Conservation (phyloP, 805 yeast species). For the Isabelozyma gotoi region DNA sequence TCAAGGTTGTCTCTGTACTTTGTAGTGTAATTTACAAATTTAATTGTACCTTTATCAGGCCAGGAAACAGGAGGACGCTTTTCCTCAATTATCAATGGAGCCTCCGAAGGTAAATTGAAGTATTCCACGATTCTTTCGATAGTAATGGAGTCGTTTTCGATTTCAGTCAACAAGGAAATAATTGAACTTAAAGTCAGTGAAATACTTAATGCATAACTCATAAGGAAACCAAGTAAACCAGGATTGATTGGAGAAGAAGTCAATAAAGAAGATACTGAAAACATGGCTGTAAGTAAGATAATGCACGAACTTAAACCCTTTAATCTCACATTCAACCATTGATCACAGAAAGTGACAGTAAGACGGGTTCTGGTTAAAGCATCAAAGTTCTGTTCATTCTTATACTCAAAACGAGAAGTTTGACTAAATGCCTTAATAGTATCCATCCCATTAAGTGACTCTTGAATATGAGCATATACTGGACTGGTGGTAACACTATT, state of each 20-base stretch:
- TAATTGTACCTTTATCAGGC: constrained; percentile 23
- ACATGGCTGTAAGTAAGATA: constrained; percentile 15
- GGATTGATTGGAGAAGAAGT: constrained; percentile 18
- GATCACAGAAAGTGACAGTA: constrained; percentile 14
- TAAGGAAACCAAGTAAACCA: constrained; percentile 26
- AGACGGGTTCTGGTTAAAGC: not conserved
- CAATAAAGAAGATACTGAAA: constrained; percentile 17
- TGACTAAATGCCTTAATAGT: constrained; percentile 23
- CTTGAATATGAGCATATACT: constrained; percentile 23
- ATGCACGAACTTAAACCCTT: constrained; percentile 21
- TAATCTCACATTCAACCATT: constrained; percentile 27
- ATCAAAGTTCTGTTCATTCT: constrained; percentile 17
- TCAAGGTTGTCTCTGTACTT: constrained; percentile 24
- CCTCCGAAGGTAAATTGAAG: constrained; percentile 18
- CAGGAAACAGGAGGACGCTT: constrained; percentile 13
- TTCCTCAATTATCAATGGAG: constrained; percentile 9
- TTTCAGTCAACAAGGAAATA: constrained; percentile 24
- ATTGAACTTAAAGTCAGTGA: constrained; percentile 17
- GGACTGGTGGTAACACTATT: constrained; percentile 22
- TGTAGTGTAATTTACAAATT: constrained; percentile 22
- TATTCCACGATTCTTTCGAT: constrained; percentile 28
- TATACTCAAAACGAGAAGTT: constrained; percentile 16
- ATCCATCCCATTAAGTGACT: constrained; percentile 23
- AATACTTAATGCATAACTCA: constrained; percentile 26
- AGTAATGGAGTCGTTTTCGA: constrained; percentile 23